Conservation (phyloP, 495 filamentous ascomycete genomes). For the Amniculicola lignicola region DNA sequence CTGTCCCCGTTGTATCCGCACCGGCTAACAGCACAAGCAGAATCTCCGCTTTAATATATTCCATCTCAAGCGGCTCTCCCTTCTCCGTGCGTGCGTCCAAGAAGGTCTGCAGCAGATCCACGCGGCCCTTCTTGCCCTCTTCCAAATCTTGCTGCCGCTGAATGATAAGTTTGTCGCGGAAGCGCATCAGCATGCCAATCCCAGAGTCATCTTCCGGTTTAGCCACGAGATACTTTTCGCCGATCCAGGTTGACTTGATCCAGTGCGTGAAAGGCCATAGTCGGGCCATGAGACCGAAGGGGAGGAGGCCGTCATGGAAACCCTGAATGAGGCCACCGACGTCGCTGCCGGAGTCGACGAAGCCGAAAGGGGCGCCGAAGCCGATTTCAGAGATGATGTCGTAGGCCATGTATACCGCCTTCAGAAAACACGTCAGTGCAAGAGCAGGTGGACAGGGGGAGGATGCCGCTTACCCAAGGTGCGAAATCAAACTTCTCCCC, state of each 20-base stretch:
- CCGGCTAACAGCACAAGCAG: conserved; percentile 58
- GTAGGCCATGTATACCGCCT: conserved; percentile 50
- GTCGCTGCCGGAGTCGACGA: conserved; percentile 57
- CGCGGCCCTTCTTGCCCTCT: conserved; percentile 36
- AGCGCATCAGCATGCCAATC: conserved; percentile 53
- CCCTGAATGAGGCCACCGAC: conserved; percentile 53
- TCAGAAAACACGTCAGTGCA: neutral
- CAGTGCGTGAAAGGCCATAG: conserved; percentile 55
- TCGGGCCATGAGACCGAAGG: conserved; percentile 50
- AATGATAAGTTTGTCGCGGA: conserved; percentile 42
- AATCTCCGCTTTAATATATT: conserved; percentile 55
- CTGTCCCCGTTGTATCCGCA: conserved; percentile 61
- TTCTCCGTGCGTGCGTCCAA: conserved; percentile 47
- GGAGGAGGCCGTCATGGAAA: conserved; percentile 50
- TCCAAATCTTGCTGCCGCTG: conserved; percentile 38
- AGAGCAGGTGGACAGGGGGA: neutral
- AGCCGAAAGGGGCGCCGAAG: conserved; percentile 62
- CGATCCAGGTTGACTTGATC: conserved; percentile 52
- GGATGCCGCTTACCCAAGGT: conserved; percentile 47
- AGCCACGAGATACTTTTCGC: conserved; percentile 53
- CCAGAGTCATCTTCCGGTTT: conserved; percentile 53
- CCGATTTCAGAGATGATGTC: conserved; percentile 65
- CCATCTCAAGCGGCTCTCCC: conserved; percentile 49
- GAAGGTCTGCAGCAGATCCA: conserved; percentile 46
- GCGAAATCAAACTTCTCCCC: conserved; percentile 52